Conservation (phyloP, 2,329 filamentous ascomycete genomes). For the Claviceps cyperi region DNA sequence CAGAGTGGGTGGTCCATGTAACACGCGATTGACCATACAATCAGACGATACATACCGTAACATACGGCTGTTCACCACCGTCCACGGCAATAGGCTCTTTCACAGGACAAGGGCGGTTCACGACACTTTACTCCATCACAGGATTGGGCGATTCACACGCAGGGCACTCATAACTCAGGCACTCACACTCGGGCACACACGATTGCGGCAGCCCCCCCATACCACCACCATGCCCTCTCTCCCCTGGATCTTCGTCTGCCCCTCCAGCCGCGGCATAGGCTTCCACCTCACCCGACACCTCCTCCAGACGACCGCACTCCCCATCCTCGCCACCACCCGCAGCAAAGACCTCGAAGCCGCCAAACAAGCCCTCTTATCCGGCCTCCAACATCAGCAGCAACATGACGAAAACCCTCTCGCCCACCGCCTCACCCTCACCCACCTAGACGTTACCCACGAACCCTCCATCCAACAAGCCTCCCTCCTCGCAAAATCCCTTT, state of each 20-base stretch:
- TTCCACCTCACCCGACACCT: constrained; percentile 33
- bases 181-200: no score
- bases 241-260: constrained; percentile 35
- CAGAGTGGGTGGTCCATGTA: no score
- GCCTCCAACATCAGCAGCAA: constrained; percentile 11
- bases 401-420: constrained; percentile 1
- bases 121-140: no score
- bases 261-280: constrained; percentile 34
- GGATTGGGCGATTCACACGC: no score
- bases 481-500: constrained; percentile 32
- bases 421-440: constrained; percentile 24
- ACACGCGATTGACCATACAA: no score
- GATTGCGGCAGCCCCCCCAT: no score
- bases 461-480: constrained; percentile 43
- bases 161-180: no score
- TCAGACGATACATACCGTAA: no score
- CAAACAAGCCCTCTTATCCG: constrained; percentile 19
- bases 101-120: no score
- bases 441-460: constrained; percentile 43
- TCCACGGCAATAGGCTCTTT: no score
- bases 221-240: constrained; percentile 24
- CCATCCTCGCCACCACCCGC: constrained; percentile 32
- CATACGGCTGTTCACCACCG: no score
- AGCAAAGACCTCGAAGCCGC: constrained; percentile 17
- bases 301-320: constrained; percentile 30